Evolutionary conservation across 768 basidiomycete genomes (phyloP), one percentile per base, ranked within the genome.

Genomic region (Lactarius sp.): DNA sequence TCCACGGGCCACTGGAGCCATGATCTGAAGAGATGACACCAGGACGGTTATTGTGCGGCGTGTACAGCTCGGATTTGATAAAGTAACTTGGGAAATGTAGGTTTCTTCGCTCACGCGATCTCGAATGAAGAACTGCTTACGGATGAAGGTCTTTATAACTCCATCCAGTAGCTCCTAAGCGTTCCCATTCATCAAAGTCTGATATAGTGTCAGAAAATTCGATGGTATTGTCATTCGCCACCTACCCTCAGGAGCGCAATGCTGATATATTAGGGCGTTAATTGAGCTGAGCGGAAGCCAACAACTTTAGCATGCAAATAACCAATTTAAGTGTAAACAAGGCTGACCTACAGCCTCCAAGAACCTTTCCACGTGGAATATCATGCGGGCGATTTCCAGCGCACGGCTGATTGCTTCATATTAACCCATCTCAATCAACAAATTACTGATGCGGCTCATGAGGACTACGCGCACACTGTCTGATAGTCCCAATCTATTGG

Each of bases 181-280:
- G 60, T 18, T 65, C 69, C 69, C 69, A 69, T 41, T 70, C 62
- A 6, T 69, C 66, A 16, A 64, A 69, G 46, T 69, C 69, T 60
- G 44, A 47, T 1, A 13, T 10, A 47, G 13, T 5, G 27, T 65
- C 44, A 62, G 50, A 36, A 10, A 22, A 18, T 34, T 9, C 1
- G 4, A 49, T 2, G 4, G 1, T 16, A 12, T 9, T 7, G 33
- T 22, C n/a, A 50, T 18, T 31, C 3, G 7, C 10, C 6, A 31
- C 59, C 16, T 31, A 65, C 66, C 66, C 9, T 61, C 66, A 5
- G 63, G 50, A 14, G 66, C 65, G 51, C 63, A 65, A 41, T 62
- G 66, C 34, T 67, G 66, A 42, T 65, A 67, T 36, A 67, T 44
- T 8, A 67, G 44, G 8, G 59, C 66, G 6, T 67, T 67, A 5